Base-by-base conservation (phyloP, 2,329 filamentous ascomycete species). In the Aaosphaeria pasadenensis region DNA sequence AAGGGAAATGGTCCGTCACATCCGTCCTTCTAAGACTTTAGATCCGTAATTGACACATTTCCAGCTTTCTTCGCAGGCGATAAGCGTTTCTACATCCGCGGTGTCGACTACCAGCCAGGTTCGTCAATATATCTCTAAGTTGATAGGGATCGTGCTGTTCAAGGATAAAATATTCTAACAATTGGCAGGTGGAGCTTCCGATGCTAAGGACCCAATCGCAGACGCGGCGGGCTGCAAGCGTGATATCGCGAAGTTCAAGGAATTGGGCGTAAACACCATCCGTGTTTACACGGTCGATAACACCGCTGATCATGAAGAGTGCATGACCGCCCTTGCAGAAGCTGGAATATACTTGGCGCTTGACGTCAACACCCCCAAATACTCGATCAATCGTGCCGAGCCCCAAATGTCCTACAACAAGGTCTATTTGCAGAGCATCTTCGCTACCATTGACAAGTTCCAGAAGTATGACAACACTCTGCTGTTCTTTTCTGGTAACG, bases 271-370 rank as follows among this genome's bases (percentile, higher is more conserved):
- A 74, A 96, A 96, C 79, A 91, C 90, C 29, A 79, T 96, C 66
- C 91, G 91, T 71, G 88, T 96, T 53, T 96, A 96, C 80, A 90
- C 87, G 11, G 85, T 95, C 58, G 91, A 96, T 78, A 96, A 96
- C 80, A 85, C 85, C 44, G 75, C 78, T 59, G 74, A 86, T 71
- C 91, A 96, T 74, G 85, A 91, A 62, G 80, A 84, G 53, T 96
- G 91, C 78, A 96, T 96, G 91, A 76, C 79, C 51, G 78, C 81
- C 41, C 80, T 96, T 52, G 85, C 84, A 45, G 87, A 88, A 62
- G 91, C 89, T 54, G 89, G 89, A 62, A 96, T 96, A 77, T 96
- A 96, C 78, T 82, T 95, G 45, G 89, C 95, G 35, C 79, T 95
- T 44, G 91, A 96, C 63, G 88, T 94, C 77, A 95, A 95, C 83